Conservation (phyloP, 2,329 filamentous ascomycete species). For the Diaporthe ilicicola region DNA sequence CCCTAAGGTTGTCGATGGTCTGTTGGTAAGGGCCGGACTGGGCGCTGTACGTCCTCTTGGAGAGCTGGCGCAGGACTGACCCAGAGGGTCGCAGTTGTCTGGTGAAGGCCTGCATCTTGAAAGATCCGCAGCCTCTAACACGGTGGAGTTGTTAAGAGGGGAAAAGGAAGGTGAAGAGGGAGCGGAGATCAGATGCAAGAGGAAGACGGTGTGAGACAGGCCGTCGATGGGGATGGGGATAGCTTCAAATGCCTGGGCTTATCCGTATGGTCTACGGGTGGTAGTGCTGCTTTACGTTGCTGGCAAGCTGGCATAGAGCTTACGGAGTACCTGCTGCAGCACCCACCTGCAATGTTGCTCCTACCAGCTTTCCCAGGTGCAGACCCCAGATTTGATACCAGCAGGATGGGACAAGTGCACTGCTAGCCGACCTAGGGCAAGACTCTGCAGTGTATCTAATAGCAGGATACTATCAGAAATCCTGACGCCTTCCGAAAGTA, state of each 20-base stretch:
- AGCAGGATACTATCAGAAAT: background rate
- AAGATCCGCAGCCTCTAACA: slow-evolving; percentile 27
- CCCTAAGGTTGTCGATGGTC: slow-evolving; percentile 87
- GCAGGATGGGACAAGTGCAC: background rate
- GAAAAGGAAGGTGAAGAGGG: background rate
- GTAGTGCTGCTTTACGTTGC: slow-evolving; percentile 3
- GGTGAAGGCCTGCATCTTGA: slow-evolving; percentile 85
- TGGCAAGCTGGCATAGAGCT: slow-evolving; percentile 14
- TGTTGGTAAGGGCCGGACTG: slow-evolving; percentile 73
- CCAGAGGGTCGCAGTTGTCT: slow-evolving; percentile 73
- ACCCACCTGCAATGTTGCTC: background rate
- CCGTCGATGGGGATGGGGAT: slow-evolving; percentile 19
- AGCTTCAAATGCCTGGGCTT: slow-evolving; percentile 19
- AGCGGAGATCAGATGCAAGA: slow-evolving; percentile 27
- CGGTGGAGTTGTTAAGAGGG: background rate
- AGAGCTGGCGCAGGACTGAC: slow-evolving; percentile 71
- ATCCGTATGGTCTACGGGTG: slow-evolving; percentile 3
- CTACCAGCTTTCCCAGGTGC: slow-evolving; percentile 3
- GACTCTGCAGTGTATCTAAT: background rate
- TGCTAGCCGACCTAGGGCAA: background rate
- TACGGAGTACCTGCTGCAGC: too few relatives aligned
- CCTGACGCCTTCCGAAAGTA: background rate
- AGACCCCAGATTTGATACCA: background rate
- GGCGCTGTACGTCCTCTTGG: slow-evolving; percentile 79
- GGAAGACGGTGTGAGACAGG: slow-evolving; percentile 19